phyloP scores from a whole-genome alignment of 306 rosid species.

The Astragalus glycyphyllos region DNA sequence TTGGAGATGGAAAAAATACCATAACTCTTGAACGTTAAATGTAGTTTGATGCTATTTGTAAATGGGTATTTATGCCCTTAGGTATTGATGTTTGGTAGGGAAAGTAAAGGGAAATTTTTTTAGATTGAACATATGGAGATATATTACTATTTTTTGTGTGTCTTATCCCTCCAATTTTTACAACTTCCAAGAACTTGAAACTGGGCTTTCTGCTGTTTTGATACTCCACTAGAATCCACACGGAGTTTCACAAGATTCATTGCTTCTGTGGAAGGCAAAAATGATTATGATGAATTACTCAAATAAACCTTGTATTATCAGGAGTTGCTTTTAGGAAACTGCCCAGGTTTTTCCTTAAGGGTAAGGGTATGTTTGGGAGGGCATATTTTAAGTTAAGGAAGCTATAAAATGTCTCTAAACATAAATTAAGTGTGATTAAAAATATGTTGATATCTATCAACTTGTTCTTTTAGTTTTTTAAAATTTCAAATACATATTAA shows the following conservation, averaged over 20 bases:
- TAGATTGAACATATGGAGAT: constrained; percentile 27
- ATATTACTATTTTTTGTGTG: background rate
- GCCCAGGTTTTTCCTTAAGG: too few relatives aligned
- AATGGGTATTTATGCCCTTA: constrained; percentile 8
- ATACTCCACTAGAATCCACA: background rate
- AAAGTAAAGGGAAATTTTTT: constrained; percentile 5
- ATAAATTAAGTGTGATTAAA: too few relatives aligned
- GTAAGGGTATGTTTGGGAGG: too few relatives aligned
- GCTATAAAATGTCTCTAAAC: too few relatives aligned
- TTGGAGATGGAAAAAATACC: constrained; percentile 10
- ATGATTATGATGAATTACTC: background rate
- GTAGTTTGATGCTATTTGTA: constrained; percentile 13
- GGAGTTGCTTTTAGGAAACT: background rate
- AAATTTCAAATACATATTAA: too few relatives aligned
- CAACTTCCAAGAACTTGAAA: background rate
- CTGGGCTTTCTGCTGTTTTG: background rate
- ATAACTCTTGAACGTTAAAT: background rate
- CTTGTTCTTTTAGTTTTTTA: too few relatives aligned
- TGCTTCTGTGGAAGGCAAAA: background rate
- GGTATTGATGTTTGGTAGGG: constrained; percentile 10
- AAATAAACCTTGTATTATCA: background rate
- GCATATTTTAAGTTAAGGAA: too few relatives aligned
- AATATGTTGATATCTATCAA: too few relatives aligned
- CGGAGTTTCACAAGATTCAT: too few relatives aligned
- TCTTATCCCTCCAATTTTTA: background rate